These are phyloP conservation scores for Leucogyrophana mollusca DNA, from an alignment of 768 basidiomycete genomes.

Conservation along the genomic window DNA sequence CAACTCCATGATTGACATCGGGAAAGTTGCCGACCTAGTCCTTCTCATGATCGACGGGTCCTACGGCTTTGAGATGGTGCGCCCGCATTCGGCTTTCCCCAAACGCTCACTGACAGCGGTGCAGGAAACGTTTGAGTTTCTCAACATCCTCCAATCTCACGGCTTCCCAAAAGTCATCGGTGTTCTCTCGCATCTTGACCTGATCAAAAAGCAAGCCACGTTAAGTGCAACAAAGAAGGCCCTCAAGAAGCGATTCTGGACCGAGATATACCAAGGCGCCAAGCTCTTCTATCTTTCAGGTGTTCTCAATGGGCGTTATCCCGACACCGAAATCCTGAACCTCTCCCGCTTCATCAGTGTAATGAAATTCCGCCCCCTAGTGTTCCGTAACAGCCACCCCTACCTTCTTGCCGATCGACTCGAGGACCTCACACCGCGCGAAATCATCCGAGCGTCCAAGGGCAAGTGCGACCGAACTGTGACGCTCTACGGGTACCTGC, in stretches of 20 bases:
- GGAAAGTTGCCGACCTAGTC: slow-evolving; percentile 94
- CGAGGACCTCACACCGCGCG: slow-evolving; percentile 91
- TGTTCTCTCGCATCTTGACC: slow-evolving; percentile 92
- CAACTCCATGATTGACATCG: slow-evolving; percentile 98
- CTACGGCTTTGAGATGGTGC: slow-evolving; percentile 98
- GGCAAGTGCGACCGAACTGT: slow-evolving; percentile 94
- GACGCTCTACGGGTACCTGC: slow-evolving; percentile 92
- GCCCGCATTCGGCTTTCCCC: slow-evolving; percentile 14
- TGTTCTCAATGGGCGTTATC: slow-evolving; percentile 95
- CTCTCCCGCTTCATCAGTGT: slow-evolving; percentile 94
- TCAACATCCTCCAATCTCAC: slow-evolving; percentile 94
- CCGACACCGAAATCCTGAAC: slow-evolving; percentile 94
- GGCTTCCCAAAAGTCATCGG: slow-evolving; percentile 99
- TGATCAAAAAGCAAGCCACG: slow-evolving; percentile 88
- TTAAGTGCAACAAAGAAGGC: slow-evolving; percentile 90
- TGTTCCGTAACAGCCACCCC: slow-evolving; percentile 94
- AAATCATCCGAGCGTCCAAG: slow-evolving; percentile 69
- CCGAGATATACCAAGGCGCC: slow-evolving; percentile 97
- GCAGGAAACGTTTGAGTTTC: slow-evolving; percentile 98
- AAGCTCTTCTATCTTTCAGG: slow-evolving; percentile 98
- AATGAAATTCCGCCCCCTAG: slow-evolving; percentile 97
- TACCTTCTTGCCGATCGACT: slow-evolving; percentile 94
- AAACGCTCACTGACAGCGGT: not conserved
- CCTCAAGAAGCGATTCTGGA: slow-evolving; percentile 98
- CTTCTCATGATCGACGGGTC: slow-evolving; percentile 97